Evolutionary conservation across 257 asterid genomes (phyloP), one percentile per base, ranked within the genome.

Genomic region (Solanum boliviense): DNA sequence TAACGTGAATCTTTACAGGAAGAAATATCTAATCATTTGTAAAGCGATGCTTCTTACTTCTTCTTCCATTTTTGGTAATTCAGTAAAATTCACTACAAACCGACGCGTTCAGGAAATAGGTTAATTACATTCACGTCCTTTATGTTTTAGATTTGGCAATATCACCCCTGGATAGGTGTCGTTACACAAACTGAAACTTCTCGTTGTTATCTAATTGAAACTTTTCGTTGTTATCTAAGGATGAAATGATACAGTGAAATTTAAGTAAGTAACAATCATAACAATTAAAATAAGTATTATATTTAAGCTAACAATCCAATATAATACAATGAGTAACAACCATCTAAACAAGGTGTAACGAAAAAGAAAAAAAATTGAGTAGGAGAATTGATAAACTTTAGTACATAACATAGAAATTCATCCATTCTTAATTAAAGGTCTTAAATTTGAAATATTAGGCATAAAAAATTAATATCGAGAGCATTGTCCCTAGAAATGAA

Each of bases 31-130:
- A 86, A 84, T 89, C 82, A 87, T 75, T 44, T 39, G 44, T 89
- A 83, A 74, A 85, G 73, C 15, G 79, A 83, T 67, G 65, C 67
- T 82, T 87, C 88, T 86, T 81, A 89, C 89, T 82, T 31, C 27
- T 60, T 76, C 35, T 39, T 62, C 78, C 52, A 46, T 46, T 46
- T 81, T 81, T 5, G 6, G 85, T 39, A n/a, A 48, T 48, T 34
- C 70, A 27, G 86, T 48, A 48, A 48, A 82, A 16, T 18, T 82
- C 41, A 82, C 18, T 48, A 20, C 86, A 29, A 82, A n/a, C 70
- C 86, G 44, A 82, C 86, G 86, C 44, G 25, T 82, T 39, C 12
- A 16, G 12, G 12, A 82, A 82, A 82, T 82, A 2, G 38, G 31
- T 29, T 82, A 46, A 82, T 48, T 82, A 82, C 86, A 31, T 3